These are phyloP conservation scores for Puccinia triticina DNA, from an alignment of 1,284 basidiomycete genomes.

Conservation along the genomic window DNA sequence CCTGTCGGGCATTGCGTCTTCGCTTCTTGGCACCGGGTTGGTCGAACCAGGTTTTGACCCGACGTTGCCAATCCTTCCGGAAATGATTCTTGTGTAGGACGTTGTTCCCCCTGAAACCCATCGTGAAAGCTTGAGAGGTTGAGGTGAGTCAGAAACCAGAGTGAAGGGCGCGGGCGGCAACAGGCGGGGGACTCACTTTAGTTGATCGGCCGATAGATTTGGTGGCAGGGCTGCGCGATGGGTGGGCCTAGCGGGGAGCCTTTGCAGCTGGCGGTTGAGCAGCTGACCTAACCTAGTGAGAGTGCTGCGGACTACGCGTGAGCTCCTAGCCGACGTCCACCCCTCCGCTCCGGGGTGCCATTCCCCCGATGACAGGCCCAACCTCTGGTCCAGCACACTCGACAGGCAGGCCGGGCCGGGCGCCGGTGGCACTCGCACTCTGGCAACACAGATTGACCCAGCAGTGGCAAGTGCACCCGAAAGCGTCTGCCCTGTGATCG, in stretches of 20 bases:
- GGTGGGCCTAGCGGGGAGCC: neutral
- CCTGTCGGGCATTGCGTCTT: conserved; percentile 87
- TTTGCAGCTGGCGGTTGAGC: neutral
- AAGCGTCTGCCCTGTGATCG: no score
- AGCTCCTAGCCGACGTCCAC: no score
- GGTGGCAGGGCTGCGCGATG: neutral
- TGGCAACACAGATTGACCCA: no score
- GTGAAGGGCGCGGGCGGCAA: no score
- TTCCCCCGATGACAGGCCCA: no score
- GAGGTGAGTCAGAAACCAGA: neutral
- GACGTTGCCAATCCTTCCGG: conserved; percentile 91
- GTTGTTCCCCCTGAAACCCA: conserved; percentile 60
- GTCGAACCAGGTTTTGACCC: conserved; percentile 97
- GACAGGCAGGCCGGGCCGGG: no score
- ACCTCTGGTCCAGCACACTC: no score
- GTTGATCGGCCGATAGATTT: neutral
- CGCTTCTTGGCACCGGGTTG: conserved; percentile 98
- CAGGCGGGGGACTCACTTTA: neutral
- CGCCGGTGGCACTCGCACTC: no score
- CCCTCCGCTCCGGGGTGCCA: no score
- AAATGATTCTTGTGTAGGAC: conserved; percentile 93
- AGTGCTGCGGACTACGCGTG: neutral
- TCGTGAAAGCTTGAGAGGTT: conserved; percentile 30
- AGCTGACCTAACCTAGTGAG: conserved; percentile 12
- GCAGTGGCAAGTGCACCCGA: no score